Conservation (phyloP, 1,284 basidiomycete species). For the Puccinia coronata region DNA sequence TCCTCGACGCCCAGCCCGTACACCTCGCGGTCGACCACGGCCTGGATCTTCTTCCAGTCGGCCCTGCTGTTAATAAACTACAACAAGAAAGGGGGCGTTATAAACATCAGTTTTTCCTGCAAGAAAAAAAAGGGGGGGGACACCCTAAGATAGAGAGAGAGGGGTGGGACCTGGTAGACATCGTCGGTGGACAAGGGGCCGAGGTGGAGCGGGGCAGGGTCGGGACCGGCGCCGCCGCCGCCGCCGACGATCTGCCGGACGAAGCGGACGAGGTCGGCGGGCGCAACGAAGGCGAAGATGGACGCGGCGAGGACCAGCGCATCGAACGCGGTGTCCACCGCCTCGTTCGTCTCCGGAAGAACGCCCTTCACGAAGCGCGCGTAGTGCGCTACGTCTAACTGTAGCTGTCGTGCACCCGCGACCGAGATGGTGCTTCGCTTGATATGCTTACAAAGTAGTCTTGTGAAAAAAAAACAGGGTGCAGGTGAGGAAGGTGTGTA, state of each 20-base stretch:
- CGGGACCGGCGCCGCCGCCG: too few species aligned
- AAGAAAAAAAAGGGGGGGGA: background rate
- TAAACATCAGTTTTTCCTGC: too few species aligned
- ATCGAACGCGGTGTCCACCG: conserved; percentile 79
- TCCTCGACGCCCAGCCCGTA: conserved; percentile 90
- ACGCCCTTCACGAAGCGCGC: background rate
- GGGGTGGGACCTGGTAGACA: conserved; percentile 57
- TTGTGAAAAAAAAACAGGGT: background rate
- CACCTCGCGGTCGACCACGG: conserved; percentile 86
- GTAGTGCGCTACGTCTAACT: conserved; percentile 80
- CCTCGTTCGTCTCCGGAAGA: conserved; percentile 81
- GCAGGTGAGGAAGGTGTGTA: too few species aligned
- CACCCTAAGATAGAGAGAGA: conserved; percentile 10
- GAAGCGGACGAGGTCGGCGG: conserved; percentile 87
- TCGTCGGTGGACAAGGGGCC: conserved; percentile 79
- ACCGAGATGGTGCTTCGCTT: conserved; percentile 95
- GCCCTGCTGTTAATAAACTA: conserved; percentile 65
- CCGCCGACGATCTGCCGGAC: conserved; percentile 69
- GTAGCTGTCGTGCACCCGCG: conserved; percentile 89
- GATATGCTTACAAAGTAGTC: conserved; percentile 76
- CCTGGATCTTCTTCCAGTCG: conserved; percentile 97
- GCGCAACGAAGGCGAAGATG: conserved; percentile 72
- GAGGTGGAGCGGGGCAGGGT: conserved; percentile 77
- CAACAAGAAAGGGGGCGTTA: conserved; percentile 1
- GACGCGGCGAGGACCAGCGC: conserved; percentile 95